A percentile compares a stretch with the other conserved stretches of the same genome.
phyloP scores from a whole-genome alignment of 108 stramenopile species.

The Cyclotella baltica region DNA sequence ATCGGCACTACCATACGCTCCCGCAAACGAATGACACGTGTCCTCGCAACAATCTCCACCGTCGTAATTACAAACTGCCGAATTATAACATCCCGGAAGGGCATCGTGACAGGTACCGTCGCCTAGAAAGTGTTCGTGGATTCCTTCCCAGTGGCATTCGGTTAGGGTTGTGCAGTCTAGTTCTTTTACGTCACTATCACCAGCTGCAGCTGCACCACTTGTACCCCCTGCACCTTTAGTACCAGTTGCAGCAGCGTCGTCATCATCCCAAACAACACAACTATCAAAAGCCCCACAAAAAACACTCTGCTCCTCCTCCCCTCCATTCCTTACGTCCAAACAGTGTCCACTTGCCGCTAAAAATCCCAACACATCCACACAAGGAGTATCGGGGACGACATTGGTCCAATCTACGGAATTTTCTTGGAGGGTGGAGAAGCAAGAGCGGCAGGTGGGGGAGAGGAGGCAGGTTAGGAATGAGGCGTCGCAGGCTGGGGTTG shows the following conservation, averaged over 20 bases:
- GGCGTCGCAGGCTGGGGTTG: conserved; percentile 61
- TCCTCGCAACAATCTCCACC: conserved; percentile 94
- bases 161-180: conserved; percentile 78
- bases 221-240: too few relatives aligned
- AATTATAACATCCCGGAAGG: conserved; percentile 91
- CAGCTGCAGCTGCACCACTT: neutral
- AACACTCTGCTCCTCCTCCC: conserved; percentile 38
- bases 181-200: conserved; percentile 13
- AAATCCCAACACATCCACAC: conserved; percentile 66
- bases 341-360: conserved; percentile 56
- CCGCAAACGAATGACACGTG: conserved; percentile 55
- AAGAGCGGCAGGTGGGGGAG: conserved; percentile 64
- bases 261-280: conserved; percentile 79
- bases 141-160: conserved; percentile 83
- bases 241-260: too few relatives aligned
- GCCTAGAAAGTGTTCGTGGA: conserved; percentile 76
- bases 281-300: conserved; percentile 83
- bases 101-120: conserved; percentile 89
- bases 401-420: conserved; percentile 84
- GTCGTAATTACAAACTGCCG: conserved; percentile 81
- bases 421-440: conserved; percentile 68
- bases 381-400: conserved; percentile 75
- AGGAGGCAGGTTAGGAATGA: conserved; percentile 74
- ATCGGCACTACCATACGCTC: conserved; percentile 28
- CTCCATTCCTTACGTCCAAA: conserved; percentile 37